phyloP scores from a whole-genome alignment of 148 eudicot species.

The Rhododendron mucronatum region DNA sequence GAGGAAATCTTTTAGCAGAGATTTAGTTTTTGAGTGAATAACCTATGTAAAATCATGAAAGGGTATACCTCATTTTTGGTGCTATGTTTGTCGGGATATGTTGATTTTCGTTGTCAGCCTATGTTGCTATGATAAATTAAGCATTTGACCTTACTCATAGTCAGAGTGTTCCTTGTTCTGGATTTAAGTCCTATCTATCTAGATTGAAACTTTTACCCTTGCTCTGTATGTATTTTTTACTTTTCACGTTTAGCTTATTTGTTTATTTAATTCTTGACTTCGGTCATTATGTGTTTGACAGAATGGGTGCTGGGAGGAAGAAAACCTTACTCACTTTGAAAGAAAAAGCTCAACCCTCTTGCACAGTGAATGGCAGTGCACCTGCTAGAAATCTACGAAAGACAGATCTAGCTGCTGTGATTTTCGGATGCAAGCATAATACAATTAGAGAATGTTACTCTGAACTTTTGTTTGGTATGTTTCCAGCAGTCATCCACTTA shows the following conservation, averaged over 20 bases:
- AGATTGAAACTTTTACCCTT: background rate
- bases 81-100: background rate
- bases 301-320: conserved; percentile 35
- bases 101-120: background rate
- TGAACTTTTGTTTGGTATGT: conserved; percentile 55
- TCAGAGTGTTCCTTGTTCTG: background rate
- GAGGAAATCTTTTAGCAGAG: background rate
- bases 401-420: conserved; percentile 52
- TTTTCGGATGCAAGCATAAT: conserved; percentile 63
- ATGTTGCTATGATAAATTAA: background rate
- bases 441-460: conserved; percentile 51
- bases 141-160: background rate
- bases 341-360: conserved; percentile 24
- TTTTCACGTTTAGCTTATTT: no score
- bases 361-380: conserved; percentile 24
- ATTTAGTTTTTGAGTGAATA: background rate
- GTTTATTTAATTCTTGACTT: background rate
- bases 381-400: conserved; percentile 49
- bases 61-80: background rate
- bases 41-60: background rate
- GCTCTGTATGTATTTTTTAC: background rate
- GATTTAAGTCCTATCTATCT: background rate
- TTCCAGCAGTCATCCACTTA: background rate
- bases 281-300: background rate
- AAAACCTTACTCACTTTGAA: conserved; percentile 15